These are phyloP conservation scores for Volutella citrinella DNA, from an alignment of 2,329 filamentous ascomycete species.

Conservation along the genomic window DNA sequence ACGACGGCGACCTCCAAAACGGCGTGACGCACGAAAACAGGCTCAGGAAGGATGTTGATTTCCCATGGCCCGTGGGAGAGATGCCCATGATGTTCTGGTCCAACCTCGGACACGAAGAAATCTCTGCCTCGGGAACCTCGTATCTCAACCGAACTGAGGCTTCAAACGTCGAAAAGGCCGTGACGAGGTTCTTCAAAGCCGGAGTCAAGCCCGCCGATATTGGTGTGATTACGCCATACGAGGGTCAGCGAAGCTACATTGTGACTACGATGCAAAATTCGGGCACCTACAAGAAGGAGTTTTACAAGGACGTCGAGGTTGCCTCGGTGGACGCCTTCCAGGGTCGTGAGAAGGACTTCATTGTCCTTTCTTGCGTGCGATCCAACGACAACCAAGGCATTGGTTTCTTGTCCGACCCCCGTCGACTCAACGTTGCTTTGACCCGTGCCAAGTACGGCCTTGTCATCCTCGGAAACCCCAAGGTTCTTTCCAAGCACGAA, in stretches of 20 bases:
- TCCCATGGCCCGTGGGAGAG: conserved; percentile 93
- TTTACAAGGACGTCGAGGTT: conserved; percentile 98
- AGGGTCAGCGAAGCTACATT: conserved; percentile 96
- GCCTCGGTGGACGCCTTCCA: conserved; percentile 99
- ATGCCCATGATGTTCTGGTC: conserved; percentile 99
- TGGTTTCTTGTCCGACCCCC: conserved; percentile 95
- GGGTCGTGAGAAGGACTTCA: conserved; percentile 98
- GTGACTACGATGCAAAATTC: conserved; percentile 99
- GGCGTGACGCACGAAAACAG: conserved; percentile 88
- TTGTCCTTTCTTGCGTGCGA: conserved; percentile 94
- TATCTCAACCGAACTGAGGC: conserved; percentile 98
- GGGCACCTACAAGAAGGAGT: conserved; percentile 96
- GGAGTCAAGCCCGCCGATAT: conserved; percentile 92
- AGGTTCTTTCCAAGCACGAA: conserved; percentile 95
- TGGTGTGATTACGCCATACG: conserved; percentile 97
- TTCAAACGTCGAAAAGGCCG: conserved; percentile 96
- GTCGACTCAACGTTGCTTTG: conserved; percentile 93
- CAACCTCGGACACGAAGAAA: conserved; percentile 95
- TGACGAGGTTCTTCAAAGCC: conserved; percentile 98
- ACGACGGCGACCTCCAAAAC: conserved; percentile 95
- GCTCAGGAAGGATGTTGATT: conserved; percentile 89
- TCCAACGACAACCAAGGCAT: conserved; percentile 99
- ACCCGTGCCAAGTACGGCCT: conserved; percentile 96
- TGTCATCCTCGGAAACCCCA: conserved; percentile 95
- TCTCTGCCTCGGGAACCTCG: conserved; percentile 94